A percentile compares a stretch with the other conserved stretches of the same genome.
Conservation (phyloP, 2,329 filamentous ascomycete species). For the Alternaria sp. region DNA sequence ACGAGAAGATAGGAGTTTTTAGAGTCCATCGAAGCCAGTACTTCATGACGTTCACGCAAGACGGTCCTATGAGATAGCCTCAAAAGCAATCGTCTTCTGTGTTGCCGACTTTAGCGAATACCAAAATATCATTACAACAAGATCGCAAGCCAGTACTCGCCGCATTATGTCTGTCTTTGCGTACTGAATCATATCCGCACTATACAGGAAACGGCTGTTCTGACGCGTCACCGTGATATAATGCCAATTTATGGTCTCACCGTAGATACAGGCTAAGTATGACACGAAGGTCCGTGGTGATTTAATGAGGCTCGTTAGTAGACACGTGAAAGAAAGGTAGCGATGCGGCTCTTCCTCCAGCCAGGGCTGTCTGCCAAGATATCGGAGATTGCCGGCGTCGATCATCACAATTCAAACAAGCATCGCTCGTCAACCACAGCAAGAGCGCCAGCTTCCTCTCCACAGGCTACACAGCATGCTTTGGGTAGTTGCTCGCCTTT, state of each 20-base stretch:
- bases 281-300: neutral
- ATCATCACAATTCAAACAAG: slow-evolving; percentile 17
- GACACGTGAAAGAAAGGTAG: neutral
- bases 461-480: slow-evolving; percentile 25
- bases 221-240: neutral
- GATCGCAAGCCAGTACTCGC: neutral
- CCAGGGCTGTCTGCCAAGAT: slow-evolving; percentile 7
- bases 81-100: neutral
- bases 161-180: neutral
- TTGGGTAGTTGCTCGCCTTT: slow-evolving; percentile 12
- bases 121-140: neutral
- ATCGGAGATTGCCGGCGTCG: slow-evolving; percentile 10
- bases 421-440: slow-evolving; percentile 3
- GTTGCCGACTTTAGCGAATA: neutral
- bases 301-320: neutral
- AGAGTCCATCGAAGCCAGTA: neutral
- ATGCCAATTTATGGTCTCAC: neutral
- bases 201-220: neutral
- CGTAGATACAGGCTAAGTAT: neutral
- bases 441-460: slow-evolving; percentile 24
- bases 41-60: neutral
- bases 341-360: slow-evolving; percentile 1
- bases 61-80: neutral
- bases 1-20: neutral
- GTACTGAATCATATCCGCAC: neutral